Conservation (phyloP, 768 basidiomycete genomes). For the Phylloporus sp. region DNA sequence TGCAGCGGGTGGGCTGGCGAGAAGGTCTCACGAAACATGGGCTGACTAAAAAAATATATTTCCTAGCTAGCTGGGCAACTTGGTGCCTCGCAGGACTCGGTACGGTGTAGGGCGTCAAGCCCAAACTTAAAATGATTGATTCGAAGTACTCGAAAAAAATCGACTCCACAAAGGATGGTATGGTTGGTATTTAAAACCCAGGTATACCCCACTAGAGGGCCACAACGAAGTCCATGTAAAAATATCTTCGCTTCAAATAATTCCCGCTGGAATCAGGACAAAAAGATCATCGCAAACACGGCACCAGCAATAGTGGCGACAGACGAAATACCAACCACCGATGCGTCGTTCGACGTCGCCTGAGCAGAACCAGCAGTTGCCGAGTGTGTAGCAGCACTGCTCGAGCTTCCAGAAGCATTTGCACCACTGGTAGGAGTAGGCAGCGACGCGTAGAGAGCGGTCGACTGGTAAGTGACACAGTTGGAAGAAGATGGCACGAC, state of each 20-base stretch:
- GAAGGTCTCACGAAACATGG: no score
- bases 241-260: background rate
- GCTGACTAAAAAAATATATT: no score
- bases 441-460: slow-evolving; percentile 31
- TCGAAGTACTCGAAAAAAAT: no score
- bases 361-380: slow-evolving; percentile 15
- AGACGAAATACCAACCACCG: slow-evolving; percentile 25
- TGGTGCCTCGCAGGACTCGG: no score
- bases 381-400: slow-evolving; percentile 11
- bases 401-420: background rate
- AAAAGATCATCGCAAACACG: slow-evolving; percentile 32
- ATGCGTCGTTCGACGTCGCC: slow-evolving; percentile 15
- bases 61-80: no score
- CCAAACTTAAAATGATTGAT: no score
- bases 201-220: background rate
- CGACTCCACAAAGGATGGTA: no score
- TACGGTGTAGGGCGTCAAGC: no score
- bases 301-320: slow-evolving; percentile 30
- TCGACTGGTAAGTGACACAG: slow-evolving; percentile 36
- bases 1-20: no score
- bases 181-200: background rate
- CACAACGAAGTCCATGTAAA: background rate
- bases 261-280: slow-evolving; percentile 23
- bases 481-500: slow-evolving; percentile 38
- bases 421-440: slow-evolving; percentile 12